Evolutionary conservation across 129 eudicot species (phyloP).

Genomic region (Pseudognaphalium luteoalbum): DNA sequence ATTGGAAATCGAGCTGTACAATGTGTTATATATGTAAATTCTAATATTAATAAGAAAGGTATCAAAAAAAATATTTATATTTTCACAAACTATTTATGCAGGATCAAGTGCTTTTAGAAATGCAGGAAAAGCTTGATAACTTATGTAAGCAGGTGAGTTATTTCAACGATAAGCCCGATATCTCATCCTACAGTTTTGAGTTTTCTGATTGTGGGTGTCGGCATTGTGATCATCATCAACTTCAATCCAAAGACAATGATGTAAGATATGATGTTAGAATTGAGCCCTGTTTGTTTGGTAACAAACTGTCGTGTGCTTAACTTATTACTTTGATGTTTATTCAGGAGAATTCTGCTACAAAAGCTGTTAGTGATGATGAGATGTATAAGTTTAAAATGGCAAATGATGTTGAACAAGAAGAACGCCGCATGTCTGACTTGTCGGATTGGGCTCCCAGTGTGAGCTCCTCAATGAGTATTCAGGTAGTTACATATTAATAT

Average conservation of each 20-base stretch:
- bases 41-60: not conserved
- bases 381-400: constrained; percentile 36
- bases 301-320: not conserved
- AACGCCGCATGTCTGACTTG: constrained; percentile 86
- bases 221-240: constrained; percentile 44
- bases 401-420: constrained; percentile 66
- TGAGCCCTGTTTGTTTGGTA: not conserved
- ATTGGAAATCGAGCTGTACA: not conserved
- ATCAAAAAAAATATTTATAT: not conserved
- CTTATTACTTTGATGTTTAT: not conserved
- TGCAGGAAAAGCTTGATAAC: constrained; percentile 87
- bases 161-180: constrained; percentile 61
- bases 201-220: constrained; percentile 41
- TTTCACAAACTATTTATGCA: constrained; percentile 33
- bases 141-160: constrained; percentile 70
- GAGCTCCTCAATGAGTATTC: constrained; percentile 60
- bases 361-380: constrained; percentile 28
- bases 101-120: constrained; percentile 76
- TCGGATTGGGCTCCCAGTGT: constrained; percentile 94
- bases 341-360: constrained; percentile 39
- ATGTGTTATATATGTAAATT: not conserved
- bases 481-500: constrained; percentile 43
- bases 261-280: constrained; percentile 32
- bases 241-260: constrained; percentile 23
- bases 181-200: constrained; percentile 16